Percentiles rank a stretch among this genome's conserved stretches.
Evolutionary conservation across 371 early-diverging fungal species (phyloP).

Genomic region (Saksenaea oblongispora): DNA sequence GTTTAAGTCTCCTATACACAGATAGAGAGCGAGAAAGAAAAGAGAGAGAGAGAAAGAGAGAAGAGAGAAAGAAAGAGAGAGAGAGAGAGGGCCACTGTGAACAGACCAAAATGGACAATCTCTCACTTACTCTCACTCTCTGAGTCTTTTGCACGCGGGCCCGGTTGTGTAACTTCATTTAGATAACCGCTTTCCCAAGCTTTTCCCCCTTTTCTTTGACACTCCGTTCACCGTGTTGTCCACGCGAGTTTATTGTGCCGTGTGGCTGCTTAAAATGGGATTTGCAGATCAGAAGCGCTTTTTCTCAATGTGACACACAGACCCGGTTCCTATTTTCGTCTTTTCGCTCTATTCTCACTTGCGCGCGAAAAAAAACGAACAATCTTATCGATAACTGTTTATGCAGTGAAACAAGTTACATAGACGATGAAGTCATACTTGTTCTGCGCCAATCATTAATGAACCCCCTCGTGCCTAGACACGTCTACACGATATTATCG

Average conservation of each 20-base stretch:
- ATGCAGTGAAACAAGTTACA: not conserved
- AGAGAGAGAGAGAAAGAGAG: too few species aligned
- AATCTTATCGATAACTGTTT: not conserved
- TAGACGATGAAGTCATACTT: not conserved
- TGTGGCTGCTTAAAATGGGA: not conserved
- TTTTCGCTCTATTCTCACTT: not conserved
- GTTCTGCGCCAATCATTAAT: not conserved
- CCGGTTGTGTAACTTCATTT: not conserved
- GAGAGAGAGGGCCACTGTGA: too few species aligned
- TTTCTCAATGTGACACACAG: constrained; percentile 1
- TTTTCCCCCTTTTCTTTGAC: not conserved
- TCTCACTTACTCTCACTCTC: not conserved
- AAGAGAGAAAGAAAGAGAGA: too few species aligned
- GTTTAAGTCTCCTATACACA: not conserved
- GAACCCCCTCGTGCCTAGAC: not conserved
- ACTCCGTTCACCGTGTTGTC: not conserved
- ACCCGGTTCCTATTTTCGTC: not conserved
- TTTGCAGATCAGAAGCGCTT: not conserved
- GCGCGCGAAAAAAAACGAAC: not conserved
- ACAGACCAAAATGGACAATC: not conserved
- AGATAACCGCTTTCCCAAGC: not conserved
- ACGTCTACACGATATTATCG: not conserved
- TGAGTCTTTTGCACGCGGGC: not conserved
- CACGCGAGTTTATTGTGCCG: constrained; percentile 1
- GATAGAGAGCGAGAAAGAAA: not conserved